Evolutionary conservation across 2,329 filamentous ascomycete species (phyloP).

Genomic region (Nannizziopsis arthrosporioides): DNA sequence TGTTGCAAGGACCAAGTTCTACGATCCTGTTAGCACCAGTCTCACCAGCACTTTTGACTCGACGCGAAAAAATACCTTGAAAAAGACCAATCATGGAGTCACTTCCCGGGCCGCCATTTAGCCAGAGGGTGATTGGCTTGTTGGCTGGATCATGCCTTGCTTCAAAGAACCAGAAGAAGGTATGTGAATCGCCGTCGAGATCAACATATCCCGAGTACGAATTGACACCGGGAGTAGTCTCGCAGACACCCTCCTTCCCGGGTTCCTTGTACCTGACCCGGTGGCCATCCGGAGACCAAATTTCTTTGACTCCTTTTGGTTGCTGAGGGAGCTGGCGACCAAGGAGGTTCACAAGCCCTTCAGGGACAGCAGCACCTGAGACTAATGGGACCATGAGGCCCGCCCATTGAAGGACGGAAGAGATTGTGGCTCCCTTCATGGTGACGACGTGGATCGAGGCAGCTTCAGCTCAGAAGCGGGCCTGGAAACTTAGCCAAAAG

Average conservation of each 20-base stretch:
- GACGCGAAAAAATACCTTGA: constrained; percentile 28
- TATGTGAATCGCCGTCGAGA: constrained; percentile 43
- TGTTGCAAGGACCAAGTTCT: constrained; percentile 35
- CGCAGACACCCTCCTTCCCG: constrained; percentile 42
- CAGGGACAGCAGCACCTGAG: constrained; percentile 19
- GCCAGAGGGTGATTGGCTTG: constrained; percentile 50
- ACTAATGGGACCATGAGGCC: constrained; percentile 5
- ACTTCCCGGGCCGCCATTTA: constrained; percentile 51
- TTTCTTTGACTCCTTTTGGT: constrained; percentile 29
- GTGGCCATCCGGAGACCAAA: constrained; percentile 34
- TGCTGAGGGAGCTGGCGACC: constrained; percentile 28
- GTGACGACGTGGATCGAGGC: not conserved
- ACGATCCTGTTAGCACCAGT: constrained; percentile 14
- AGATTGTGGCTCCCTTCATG: constrained; percentile 2
- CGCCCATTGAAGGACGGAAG: constrained; percentile 5
- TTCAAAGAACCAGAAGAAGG: constrained; percentile 57
- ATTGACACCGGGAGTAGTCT: constrained; percentile 45
- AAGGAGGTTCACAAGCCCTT: constrained; percentile 15
- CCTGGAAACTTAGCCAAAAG: not conserved
- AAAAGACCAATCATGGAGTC: constrained; percentile 45
- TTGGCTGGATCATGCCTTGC: constrained; percentile 41
- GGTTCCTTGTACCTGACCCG: constrained; percentile 49
- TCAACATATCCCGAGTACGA: constrained; percentile 51
- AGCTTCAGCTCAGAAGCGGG: not conserved
- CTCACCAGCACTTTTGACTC: not conserved